Base-by-base conservation (phyloP, 2,329 filamentous ascomycete species). In the Stagonosporopsis rhizophila region DNA sequence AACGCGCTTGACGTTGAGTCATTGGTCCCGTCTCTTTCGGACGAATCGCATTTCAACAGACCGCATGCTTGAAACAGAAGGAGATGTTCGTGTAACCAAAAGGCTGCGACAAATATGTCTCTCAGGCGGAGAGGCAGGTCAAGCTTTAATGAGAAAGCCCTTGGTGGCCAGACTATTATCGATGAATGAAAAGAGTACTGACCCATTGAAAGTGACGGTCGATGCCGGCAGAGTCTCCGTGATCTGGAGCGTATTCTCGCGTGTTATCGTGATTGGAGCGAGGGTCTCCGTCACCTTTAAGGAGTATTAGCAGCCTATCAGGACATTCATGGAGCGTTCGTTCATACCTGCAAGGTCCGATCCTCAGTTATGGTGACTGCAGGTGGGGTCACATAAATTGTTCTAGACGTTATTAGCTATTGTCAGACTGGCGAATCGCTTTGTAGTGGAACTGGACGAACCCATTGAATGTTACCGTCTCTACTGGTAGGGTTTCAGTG, bases 401-500 rank as follows among this genome's bases (percentile, higher is more conserved):
- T 39, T 39, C 45, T 48, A 12, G 6, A 17, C 25, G 15, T 6
- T 15, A 7, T 38, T 12, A 38, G 35, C 4, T 2, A 35, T 17
- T 6, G 6, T 12, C 15, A 2, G 4, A 14, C n/a, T 20, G 8
- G 11, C 23, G 9, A 3, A n/a, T 22, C 2, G 12, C 14, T 32
- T 17, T 14, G 41, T 3, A 19, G 12, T 27, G 1, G 17, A 32
- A 7, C 8, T 25, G 2, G 2, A 50, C 47, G 42, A 11, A 50
- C 47, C 47, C 47, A 12, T 50, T 50, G 39, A 50, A 50, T 6
- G 47, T 50, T 5, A 50, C 47, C 8, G 47, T 50, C 17, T 30
- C 32, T 23, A 23, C 47, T 14, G 47, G 47, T n/a, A 50, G 15
- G 4, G 39, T 50, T 42, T 50, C 47, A 15, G 47, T 50, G 6